phyloP scores from a whole-genome alignment of 768 basidiomycete species.

The Gymnopilus dilepis region DNA sequence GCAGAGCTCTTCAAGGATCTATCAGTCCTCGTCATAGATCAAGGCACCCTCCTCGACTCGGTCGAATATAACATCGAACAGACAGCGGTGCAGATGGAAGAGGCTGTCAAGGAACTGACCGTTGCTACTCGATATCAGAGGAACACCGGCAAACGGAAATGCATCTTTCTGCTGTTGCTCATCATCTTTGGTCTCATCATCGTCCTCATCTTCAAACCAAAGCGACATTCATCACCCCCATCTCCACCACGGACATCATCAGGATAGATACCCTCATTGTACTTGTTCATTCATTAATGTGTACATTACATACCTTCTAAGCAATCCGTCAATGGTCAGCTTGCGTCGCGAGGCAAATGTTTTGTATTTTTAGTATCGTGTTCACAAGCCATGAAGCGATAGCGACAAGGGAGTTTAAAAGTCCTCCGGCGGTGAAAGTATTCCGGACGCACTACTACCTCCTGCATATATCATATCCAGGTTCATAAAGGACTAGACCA shows the following conservation, averaged over 20 bases:
- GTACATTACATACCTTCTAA: not conserved
- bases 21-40: conserved; percentile 92
- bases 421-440: not conserved
- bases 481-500: not conserved
- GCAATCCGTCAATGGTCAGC: not conserved
- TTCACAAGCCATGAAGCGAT: not conserved
- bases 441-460: not conserved
- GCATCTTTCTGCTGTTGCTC: conserved; percentile 90
- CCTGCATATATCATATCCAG: too few species aligned
- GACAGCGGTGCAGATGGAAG: conserved; percentile 79
- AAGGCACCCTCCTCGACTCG: conserved; percentile 95
- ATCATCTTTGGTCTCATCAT: conserved; percentile 88
- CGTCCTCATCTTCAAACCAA: conserved; percentile 93
- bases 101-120: conserved; percentile 84
- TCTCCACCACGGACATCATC: conserved; percentile 22
- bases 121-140: conserved; percentile 94
- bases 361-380: not conserved
- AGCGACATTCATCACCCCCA: conserved; percentile 47
- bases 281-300: conserved; percentile 15
- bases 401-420: not conserved
- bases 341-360: not conserved
- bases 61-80: conserved; percentile 98
- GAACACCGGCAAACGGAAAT: conserved; percentile 89
- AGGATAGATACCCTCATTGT: conserved; percentile 15
- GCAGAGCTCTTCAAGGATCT: conserved; percentile 98